Percentiles rank a stretch among this genome's conserved stretches.
Conservation (phyloP, 768 basidiomycete species). For the Lactifluus subvellereus region DNA sequence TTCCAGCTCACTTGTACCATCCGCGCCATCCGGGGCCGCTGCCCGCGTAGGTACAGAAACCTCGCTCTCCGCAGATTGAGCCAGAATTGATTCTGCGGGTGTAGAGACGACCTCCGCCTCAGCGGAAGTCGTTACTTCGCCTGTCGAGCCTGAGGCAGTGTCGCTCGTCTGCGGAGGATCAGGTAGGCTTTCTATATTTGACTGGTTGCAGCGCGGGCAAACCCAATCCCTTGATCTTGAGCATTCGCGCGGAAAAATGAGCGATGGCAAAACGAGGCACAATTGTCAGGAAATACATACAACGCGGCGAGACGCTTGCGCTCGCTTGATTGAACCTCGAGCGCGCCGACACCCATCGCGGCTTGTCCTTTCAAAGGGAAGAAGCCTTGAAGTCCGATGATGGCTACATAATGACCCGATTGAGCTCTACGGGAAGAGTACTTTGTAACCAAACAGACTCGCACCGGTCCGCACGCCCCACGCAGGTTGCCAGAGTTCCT, state of each 20-base stretch:
- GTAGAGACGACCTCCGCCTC: slow-evolving; percentile 4
- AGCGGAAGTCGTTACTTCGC: neutral
- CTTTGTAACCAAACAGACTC: slow-evolving; percentile 16
- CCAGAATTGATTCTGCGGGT: neutral
- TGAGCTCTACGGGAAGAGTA: neutral
- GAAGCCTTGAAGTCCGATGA: slow-evolving; percentile 84
- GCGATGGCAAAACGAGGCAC: neutral
- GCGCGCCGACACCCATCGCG: slow-evolving; percentile 80
- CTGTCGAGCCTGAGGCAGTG: neutral
- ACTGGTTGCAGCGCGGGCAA: slow-evolving; percentile 65
- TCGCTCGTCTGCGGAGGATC: slow-evolving; percentile 40
- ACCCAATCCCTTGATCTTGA: slow-evolving; percentile 73
- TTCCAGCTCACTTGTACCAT: neutral
- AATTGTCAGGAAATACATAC: slow-evolving; percentile 40
- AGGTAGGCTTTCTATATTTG: slow-evolving; percentile 66
- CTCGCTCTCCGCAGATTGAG: neutral
- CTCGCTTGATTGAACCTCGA: slow-evolving; percentile 71
- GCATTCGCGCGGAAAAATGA: neutral
- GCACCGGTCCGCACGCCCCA: slow-evolving; percentile 95
- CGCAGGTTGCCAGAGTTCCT: slow-evolving; percentile 96
- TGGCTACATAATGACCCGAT: slow-evolving; percentile 43
- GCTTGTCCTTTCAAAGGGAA: slow-evolving; percentile 85
- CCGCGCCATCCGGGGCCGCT: neutral
- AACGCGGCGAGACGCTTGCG: slow-evolving; percentile 70
- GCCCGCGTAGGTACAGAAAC: neutral